Evolutionary conservation across 345 rosid species (phyloP), one percentile per base, ranked within the genome.

Genomic region (Euphorbia tirucalli): DNA sequence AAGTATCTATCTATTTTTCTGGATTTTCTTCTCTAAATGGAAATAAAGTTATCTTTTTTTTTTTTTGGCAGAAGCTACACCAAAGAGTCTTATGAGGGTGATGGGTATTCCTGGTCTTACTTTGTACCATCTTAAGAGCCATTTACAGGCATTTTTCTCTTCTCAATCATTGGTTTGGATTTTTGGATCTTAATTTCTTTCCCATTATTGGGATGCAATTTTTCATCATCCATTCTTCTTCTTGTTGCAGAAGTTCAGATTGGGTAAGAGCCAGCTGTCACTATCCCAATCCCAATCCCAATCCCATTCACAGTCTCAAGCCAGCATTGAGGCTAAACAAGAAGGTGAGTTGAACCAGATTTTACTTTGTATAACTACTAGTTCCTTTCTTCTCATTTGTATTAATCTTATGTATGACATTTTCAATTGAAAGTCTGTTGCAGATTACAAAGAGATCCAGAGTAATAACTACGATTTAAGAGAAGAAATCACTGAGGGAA

Each of bases 91-190:
- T 85, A 92, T 89, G 93, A 87, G 87, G 74, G 81, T 74, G 73
- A 87, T 92, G 93, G 97, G 81, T 39, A 84, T 92, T 81, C 84
- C 95, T 77, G 97, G 93, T 15, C 93, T 95, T 64, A 95, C 97
- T 66, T 72, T 95, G 81, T 95, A 92, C 80, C 99, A 95, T 77
- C 87, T 95, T 27, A 95, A 95, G 85, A 95, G 97, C 77, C 97
- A 95, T 86, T 83, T 95, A 77, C 98, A 91, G 89, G 98, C 83
- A 77, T 63, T 69, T 50, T 71, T 67, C 16, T 18, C 63, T 62
- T 49, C 30, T 18, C 50, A 44, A 9, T 67, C 22, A 73, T 46
- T 65, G 52, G 56, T 30, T 62, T n/a, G n/a, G n/a, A n/a, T n/a
- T n/a, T n/a, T 44, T 32, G 35, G 73, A 31, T 63, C 39, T 69